Evolutionary conservation across 768 basidiomycete genomes (phyloP).

Genomic region (Kondoa subrosea): DNA sequence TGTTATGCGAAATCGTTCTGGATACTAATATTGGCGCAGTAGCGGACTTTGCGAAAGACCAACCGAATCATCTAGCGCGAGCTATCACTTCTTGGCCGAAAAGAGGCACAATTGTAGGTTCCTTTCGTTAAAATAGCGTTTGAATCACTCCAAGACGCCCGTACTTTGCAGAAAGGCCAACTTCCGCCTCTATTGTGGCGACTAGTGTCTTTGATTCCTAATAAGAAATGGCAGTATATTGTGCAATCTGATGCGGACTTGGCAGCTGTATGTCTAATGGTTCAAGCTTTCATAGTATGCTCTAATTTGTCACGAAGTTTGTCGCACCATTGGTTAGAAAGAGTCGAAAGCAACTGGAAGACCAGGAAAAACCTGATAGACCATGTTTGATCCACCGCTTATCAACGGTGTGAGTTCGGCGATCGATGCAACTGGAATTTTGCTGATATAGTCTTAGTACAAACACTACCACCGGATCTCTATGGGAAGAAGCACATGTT

Average conservation of each 20-base stretch:
- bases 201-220: neutral
- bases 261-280: neutral
- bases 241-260: neutral
- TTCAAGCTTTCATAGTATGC: neutral
- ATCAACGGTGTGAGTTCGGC: neutral
- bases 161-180: neutral
- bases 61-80: neutral
- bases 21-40: neutral
- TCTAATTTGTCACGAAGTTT: neutral
- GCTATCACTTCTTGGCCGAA: constrained; percentile 5
- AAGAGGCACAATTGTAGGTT: neutral
- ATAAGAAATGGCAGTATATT: constrained; percentile 2
- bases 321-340: neutral
- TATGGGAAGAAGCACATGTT: constrained; percentile 1
- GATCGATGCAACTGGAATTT: neutral
- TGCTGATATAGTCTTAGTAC: neutral
- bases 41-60: neutral
- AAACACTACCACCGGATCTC: neutral
- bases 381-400: constrained; percentile 4
- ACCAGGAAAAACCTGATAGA: neutral
- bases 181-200: neutral
- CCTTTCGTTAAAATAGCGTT: neutral
- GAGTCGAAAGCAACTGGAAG: neutral
- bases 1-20: neutral
- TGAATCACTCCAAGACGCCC: neutral